Conservation (phyloP, 225 moss, liverwort and hornwort species). For the Thuidium tamariscinum region DNA sequence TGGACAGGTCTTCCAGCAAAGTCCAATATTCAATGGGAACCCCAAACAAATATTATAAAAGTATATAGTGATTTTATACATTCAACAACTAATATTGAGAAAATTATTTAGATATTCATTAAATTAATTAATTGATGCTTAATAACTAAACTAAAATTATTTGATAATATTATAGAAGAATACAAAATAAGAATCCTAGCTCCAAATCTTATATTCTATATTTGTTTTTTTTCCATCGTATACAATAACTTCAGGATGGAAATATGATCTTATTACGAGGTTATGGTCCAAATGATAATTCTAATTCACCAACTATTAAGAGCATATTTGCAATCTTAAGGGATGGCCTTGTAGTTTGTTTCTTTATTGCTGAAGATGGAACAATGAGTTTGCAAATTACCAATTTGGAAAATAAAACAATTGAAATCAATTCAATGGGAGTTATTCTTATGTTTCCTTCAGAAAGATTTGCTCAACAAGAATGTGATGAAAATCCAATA, state of each 20-base stretch:
- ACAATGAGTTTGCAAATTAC: constrained; percentile 67
- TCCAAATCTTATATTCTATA: neutral
- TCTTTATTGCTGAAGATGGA: constrained; percentile 44
- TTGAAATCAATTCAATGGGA: constrained; percentile 68
- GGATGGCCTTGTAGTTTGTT: constrained; percentile 63
- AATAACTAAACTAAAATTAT: no score
- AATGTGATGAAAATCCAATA: neutral
- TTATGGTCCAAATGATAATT: constrained; percentile 1
- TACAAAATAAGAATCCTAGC: no score
- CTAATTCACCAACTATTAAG: neutral
- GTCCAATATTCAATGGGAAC: constrained; percentile 46
- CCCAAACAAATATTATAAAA: constrained; percentile 51
- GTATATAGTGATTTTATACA: neutral
- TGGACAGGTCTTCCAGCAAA: constrained; percentile 48
- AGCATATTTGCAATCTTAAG: constrained; percentile 40
- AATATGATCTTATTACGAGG: constrained; percentile 51
- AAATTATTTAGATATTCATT: neutral
- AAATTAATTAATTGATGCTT: no score
- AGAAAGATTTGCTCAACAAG: neutral
- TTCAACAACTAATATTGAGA: neutral
- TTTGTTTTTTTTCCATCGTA: neutral
- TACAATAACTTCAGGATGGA: no score
- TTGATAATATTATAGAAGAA: neutral
- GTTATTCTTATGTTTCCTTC: constrained; percentile 41
- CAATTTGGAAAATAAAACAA: constrained; percentile 27